A percentile compares a stretch with the other conserved stretches of the same genome.
Evolutionary conservation across 225 moss, liverwort and hornwort genomes (phyloP).

Genomic region (Polytrichum commune): DNA sequence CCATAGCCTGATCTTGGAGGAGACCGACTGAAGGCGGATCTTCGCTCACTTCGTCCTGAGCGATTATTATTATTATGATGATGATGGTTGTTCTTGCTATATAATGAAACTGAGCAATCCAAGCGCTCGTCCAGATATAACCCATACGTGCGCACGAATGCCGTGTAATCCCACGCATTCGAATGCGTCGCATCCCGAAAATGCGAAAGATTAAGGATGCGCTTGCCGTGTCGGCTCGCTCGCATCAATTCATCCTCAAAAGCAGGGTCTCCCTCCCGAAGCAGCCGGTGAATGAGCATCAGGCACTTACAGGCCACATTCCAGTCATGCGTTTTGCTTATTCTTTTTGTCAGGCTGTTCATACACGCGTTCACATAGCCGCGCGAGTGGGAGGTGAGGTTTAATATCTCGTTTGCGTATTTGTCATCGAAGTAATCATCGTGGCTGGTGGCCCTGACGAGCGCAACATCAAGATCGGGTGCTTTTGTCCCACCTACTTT

Average conservation of each 20-base stretch:
- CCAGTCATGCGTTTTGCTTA: slow-evolving; percentile 85
- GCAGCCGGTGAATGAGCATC: slow-evolving; percentile 85
- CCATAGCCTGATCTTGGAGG: slow-evolving; percentile 34
- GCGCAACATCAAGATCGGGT: slow-evolving; percentile 77
- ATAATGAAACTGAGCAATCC: slow-evolving; percentile 44
- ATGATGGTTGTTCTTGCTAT: slow-evolving; percentile 18
- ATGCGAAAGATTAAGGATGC: slow-evolving; percentile 73
- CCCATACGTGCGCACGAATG: slow-evolving; percentile 83
- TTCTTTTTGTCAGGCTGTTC: slow-evolving; percentile 50
- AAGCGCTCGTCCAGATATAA: slow-evolving; percentile 83
- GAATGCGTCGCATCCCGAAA: slow-evolving; percentile 84
- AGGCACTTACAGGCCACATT: slow-evolving; percentile 87
- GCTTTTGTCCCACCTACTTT: slow-evolving; percentile 71
- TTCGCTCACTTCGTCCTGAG: slow-evolving; percentile 9
- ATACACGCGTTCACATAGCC: slow-evolving; percentile 81
- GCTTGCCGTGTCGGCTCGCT: slow-evolving; percentile 66
- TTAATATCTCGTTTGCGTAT: slow-evolving; percentile 71
- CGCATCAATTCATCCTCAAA: slow-evolving; percentile 78
- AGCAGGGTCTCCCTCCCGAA: slow-evolving; percentile 76
- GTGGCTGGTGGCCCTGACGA: slow-evolving; percentile 94
- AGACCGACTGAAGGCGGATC: slow-evolving; percentile 39
- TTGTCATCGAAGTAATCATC: slow-evolving; percentile 80
- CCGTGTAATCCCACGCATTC: slow-evolving; percentile 88
- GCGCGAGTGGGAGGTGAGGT: slow-evolving; percentile 72
- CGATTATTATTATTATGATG: not conserved